Base-by-base conservation (phyloP, 1,284 basidiomycete genomes). In the Kalmanozyma brasiliensis region DNA sequence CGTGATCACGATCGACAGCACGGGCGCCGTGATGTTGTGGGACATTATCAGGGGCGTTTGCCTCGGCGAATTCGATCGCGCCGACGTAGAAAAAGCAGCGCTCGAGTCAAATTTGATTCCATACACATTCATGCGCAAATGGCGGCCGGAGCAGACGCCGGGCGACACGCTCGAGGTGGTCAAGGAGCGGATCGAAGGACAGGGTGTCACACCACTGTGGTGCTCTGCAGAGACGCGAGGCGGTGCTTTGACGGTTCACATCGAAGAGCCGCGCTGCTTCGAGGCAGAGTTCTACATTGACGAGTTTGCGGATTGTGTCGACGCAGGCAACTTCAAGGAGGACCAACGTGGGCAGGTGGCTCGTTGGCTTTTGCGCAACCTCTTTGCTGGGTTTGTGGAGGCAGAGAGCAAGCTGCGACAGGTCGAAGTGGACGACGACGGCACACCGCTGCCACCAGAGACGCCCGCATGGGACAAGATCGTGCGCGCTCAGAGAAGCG, bases 201-300 rank as follows among this genome's bases (percentile, higher is more conserved):
- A 97, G 82, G 93, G 91, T 0, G 88, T 91, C 26, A 89, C 93
- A 5, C 84, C 89, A 17, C 85, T 89, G 5, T 99, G 96, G 96
- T 91, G 91, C 47, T 87, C 87, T 17, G 89, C 92, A 22, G 95
- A 98, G 82, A 95, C 93, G 6, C 90, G 91, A 82, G 89, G 90
- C 17, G 95, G 95, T 2, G 87, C 92, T 30, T 85, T 99, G 60
- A 90, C 90, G 0, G 88, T 98, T 4, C 93, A 97, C 83, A 80
- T 98, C 37, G 91, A 88, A 53, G 92, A 96, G 73, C 82, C 79
- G 5, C 84, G 87, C 43, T 92, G 90, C 71, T 98, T 97, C 81
- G 94, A 97, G 62, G 92, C 92, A 10, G 96, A 98, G 83, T 89
- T 95, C 4, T 98, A 96, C 80, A 89, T 91, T 4, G 94, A 98